Evolutionary conservation across 495 filamentous ascomycete species (phyloP), one percentile per base, ranked within the genome.

Genomic region (Aspergillus nidulans): DNA sequence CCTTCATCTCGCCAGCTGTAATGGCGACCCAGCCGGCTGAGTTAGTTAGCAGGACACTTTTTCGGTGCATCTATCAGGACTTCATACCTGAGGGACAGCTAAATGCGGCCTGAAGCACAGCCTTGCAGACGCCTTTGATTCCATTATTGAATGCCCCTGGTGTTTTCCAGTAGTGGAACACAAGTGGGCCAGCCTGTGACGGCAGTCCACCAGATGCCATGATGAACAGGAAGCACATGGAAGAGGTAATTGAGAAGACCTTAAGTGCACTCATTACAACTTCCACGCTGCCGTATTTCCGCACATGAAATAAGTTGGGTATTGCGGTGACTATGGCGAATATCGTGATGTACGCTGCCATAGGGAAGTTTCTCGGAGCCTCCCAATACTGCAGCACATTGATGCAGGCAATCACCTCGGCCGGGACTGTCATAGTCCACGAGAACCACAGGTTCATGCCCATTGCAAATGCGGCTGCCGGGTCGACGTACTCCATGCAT

Each of bases 391-490:
- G 53, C 7, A 68, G 45, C 7, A 68, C 61, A 5, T 63, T 66
- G 3, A 66, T 57, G 2, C 63, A 63, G 18, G 66, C 66, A 28
- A 63, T 68, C 0, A 68, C 63, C 47, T 68, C 66, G 24, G 66
- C 61, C 8, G 66, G 66, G 1, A 68, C 66, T 7, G 61, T 63
- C 59, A 68, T 64, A 9, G 64, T 62, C 66, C 66, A 68, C 57
- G 61, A 49, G 50, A 68, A 68, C 65, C 65, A 68, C 23, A 68
- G 63, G 46, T 68, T 68, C 45, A 68, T 58, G 10, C 66, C 66
- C 53, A 68, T 58, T 6, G 66, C 66, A 38, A 68, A 68, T n/a
- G 63, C 63, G 30, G 56, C 63, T 2, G 66, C 63, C 2, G 61
- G 61, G 16, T 68, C 66, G 7, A 68, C 59, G 32, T 68, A 68